Conservation (phyloP, 2,329 filamentous ascomycete genomes). For the Colletotrichum endophyticum region DNA sequence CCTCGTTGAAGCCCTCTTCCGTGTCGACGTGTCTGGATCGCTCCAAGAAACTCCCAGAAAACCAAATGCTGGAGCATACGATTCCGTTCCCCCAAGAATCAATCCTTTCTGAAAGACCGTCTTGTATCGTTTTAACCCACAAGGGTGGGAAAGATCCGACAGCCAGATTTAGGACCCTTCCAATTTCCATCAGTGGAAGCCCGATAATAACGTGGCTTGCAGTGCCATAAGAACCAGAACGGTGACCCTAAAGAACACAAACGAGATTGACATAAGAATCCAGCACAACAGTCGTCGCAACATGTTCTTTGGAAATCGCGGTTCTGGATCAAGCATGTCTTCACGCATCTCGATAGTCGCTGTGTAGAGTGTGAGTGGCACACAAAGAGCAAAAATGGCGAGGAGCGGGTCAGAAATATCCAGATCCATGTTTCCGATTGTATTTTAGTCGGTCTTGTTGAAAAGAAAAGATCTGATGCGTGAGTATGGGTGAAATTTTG, state of each 20-base stretch:
- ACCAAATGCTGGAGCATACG: background rate
- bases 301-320: background rate
- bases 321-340: background rate
- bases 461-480: background rate
- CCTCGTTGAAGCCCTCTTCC: background rate
- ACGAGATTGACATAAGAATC: background rate
- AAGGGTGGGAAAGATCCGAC: background rate
- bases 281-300: background rate
- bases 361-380: background rate
- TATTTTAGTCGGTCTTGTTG: accelerated
- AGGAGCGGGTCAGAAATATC: background rate
- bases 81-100: background rate
- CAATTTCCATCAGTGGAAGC: background rate
- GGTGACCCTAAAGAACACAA: background rate
- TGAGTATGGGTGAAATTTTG: background rate
- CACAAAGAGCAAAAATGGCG: background rate
- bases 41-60: background rate
- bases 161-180: background rate
- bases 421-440: background rate
- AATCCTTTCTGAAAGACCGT: background rate
- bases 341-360: background rate
- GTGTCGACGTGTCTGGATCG: background rate
- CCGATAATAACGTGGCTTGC: background rate
- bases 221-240: background rate
- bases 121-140: background rate